A percentile compares a stretch with the other conserved stretches of the same genome.
Evolutionary conservation across 1,139 yeast genomes (phyloP).

Genomic region (Hanseniaspora gamundiae): DNA sequence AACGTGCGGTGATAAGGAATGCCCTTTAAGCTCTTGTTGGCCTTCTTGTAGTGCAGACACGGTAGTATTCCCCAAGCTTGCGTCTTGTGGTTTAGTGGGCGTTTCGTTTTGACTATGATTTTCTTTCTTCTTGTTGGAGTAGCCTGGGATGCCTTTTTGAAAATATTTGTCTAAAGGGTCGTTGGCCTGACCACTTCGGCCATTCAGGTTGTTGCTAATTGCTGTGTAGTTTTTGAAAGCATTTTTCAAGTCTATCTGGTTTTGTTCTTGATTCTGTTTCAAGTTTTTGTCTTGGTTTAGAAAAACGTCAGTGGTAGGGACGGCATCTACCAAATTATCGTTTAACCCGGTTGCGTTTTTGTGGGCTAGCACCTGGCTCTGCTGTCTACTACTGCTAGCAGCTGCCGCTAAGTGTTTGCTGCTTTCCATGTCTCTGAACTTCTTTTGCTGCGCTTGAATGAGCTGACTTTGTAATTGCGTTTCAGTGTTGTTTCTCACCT

Average conservation of each 20-base stretch:
- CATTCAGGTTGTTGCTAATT: slow-evolving; percentile 4
- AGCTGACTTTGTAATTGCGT: slow-evolving; percentile 30
- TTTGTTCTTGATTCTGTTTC: not conserved
- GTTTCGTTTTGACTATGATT: too few relatives aligned
- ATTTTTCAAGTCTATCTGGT: slow-evolving; percentile 9
- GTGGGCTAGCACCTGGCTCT: not conserved
- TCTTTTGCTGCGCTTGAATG: slow-evolving; percentile 7
- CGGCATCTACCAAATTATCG: slow-evolving; percentile 46
- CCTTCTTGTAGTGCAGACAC: too few relatives aligned
- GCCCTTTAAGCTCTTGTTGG: not conserved
- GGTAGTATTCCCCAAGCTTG: too few relatives aligned
- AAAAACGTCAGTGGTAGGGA: slow-evolving; percentile 83
- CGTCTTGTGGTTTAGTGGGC: too few relatives aligned
- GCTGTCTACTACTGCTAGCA: not conserved
- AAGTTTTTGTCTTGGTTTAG: slow-evolving; percentile 29
- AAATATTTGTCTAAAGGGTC: too few relatives aligned
- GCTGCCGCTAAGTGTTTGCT: slow-evolving; percentile 1
- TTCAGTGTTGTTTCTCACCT: too few relatives aligned
- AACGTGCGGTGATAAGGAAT: not conserved
- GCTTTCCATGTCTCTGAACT: slow-evolving; percentile 6
- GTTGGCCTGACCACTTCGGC: too few relatives aligned
- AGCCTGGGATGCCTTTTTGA: too few relatives aligned
- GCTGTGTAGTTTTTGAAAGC: slow-evolving; percentile 6
- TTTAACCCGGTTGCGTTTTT: slow-evolving; percentile 8
- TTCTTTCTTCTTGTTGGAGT: too few relatives aligned